Evolutionary conservation across 441 rosid species (phyloP).

Genomic region (Croton laevigatus): DNA sequence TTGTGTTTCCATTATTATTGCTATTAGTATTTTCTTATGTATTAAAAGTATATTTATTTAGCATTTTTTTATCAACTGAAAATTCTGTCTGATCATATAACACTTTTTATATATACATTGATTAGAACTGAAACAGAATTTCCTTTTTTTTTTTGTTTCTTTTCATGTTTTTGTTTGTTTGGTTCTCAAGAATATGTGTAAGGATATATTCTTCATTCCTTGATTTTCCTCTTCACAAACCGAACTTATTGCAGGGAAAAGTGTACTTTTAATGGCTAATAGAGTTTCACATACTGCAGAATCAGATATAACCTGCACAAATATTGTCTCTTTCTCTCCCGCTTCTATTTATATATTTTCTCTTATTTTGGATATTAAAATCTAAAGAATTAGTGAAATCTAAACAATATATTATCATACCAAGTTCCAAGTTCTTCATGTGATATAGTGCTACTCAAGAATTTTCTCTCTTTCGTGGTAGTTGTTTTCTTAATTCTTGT

Average conservation of each 20-base stretch:
- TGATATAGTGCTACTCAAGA: too few relatives aligned
- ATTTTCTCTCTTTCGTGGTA: too few relatives aligned
- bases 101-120: slow-evolving; percentile 19
- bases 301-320: neutral
- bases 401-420: too few relatives aligned
- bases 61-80: too few relatives aligned
- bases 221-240: neutral
- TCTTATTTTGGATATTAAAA: too few relatives aligned
- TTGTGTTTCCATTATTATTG: neutral
- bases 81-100: slow-evolving; percentile 13
- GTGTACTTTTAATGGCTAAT: neutral
- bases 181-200: neutral
- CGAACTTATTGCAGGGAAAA: neutral
- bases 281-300: neutral
- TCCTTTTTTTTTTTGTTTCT: slow-evolving; percentile 8
- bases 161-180: neutral
- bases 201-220: neutral
- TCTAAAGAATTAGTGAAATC: too few relatives aligned
- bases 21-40: slow-evolving; percentile 10
- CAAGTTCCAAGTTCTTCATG: too few relatives aligned
- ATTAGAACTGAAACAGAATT: slow-evolving; percentile 7
- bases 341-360: too few relatives aligned
- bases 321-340: neutral
- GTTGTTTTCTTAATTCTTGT: too few relatives aligned
- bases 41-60: neutral